phyloP scores from a whole-genome alignment of 768 basidiomycete genomes.

The Gymnopilus dilepis region DNA sequence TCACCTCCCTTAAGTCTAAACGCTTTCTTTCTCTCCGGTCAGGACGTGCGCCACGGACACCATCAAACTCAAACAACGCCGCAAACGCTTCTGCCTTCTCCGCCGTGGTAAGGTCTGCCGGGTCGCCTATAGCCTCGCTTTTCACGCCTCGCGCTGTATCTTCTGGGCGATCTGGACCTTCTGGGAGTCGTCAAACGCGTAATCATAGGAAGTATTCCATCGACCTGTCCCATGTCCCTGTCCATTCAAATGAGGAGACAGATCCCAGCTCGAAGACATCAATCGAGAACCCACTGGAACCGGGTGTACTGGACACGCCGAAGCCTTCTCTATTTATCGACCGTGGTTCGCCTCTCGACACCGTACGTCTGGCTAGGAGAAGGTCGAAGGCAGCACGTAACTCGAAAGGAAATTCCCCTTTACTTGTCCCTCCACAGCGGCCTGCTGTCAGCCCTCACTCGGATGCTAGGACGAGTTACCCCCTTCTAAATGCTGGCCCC shows the following conservation, averaged over 20 bases:
- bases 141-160: not conserved
- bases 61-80: not conserved
- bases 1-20: not conserved
- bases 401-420: not conserved
- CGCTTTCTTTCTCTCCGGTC: not conserved
- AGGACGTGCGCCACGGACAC: not conserved
- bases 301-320: not conserved
- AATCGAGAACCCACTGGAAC: not conserved
- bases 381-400: not conserved
- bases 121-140: slow-evolving; percentile 3
- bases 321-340: not conserved
- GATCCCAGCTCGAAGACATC: not conserved
- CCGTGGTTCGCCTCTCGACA: not conserved
- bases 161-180: not conserved
- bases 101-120: not conserved
- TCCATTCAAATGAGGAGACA: not conserved
- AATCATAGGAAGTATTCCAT: slow-evolving; percentile 15
- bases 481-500: not conserved
- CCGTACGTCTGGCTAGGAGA: not conserved
- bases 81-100: not conserved
- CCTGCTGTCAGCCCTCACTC: not conserved
- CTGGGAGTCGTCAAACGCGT: not conserved
- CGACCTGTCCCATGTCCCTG: slow-evolving; percentile 1
- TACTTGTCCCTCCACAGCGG: not conserved
- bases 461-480: not conserved